A percentile compares a stretch with the other conserved stretches of the same genome.
phyloP scores from a whole-genome alignment of 2,329 filamentous ascomycete species.

The Sporothrix luriei region DNA sequence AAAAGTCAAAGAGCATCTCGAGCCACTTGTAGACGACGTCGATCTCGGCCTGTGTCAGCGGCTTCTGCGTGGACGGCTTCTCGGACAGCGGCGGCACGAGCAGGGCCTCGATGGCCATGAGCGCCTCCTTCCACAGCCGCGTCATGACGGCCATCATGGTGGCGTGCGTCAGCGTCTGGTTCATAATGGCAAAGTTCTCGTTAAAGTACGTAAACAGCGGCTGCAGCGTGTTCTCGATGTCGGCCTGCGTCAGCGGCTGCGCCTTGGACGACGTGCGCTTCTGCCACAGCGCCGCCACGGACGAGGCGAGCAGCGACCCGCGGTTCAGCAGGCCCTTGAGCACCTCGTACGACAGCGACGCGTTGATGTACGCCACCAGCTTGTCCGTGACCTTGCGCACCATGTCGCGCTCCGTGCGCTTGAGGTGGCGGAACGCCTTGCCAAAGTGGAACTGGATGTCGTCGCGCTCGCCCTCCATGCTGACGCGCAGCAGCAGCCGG shows the following conservation, averaged over 20 bases:
- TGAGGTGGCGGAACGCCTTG: slow-evolving; percentile 92
- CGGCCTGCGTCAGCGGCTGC: slow-evolving; percentile 63
- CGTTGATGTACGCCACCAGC: slow-evolving; percentile 91
- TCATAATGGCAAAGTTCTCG: slow-evolving; percentile 99
- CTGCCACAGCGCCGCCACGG: slow-evolving; percentile 70
- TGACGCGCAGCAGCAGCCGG: slow-evolving; percentile 82
- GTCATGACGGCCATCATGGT: slow-evolving; percentile 99
- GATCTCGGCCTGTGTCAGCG: slow-evolving; percentile 81
- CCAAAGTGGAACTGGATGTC: slow-evolving; percentile 99
- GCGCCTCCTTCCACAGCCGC: slow-evolving; percentile 93
- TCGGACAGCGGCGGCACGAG: slow-evolving; percentile 93
- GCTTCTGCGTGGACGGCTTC: slow-evolving; percentile 83
- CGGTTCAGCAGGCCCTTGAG: slow-evolving; percentile 73
- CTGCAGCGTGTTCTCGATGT: slow-evolving; percentile 78
- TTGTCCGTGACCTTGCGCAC: slow-evolving; percentile 97
- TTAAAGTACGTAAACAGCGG: slow-evolving; percentile 94
- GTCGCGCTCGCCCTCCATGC: slow-evolving; percentile 97
- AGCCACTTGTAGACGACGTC: slow-evolving; percentile 97
- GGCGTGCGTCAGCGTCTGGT: slow-evolving; percentile 87
- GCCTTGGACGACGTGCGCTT: slow-evolving; percentile 59
- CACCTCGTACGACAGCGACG: slow-evolving; percentile 81
- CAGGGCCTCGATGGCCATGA: slow-evolving; percentile 85
- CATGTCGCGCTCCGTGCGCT: slow-evolving; percentile 97
- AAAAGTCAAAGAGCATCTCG: slow-evolving; percentile 86
- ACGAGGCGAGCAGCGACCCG: slow-evolving; percentile 51